phyloP scores from a whole-genome alignment of 805 yeast genomes.

The Saccharomyces jurei region DNA sequence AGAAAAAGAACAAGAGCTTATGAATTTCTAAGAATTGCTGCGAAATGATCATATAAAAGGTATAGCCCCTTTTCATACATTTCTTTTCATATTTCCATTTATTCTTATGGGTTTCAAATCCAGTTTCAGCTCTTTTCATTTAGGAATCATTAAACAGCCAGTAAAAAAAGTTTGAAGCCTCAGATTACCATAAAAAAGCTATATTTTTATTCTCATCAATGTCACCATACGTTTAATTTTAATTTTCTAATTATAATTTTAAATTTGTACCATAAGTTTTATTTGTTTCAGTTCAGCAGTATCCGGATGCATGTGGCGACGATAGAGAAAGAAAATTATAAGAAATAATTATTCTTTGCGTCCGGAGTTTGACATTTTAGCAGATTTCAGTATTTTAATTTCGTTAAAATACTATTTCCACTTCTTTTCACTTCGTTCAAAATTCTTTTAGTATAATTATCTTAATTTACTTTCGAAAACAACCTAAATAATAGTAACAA shows the following conservation, averaged over 20 bases:
- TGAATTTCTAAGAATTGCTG: not conserved
- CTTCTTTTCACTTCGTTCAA: not conserved
- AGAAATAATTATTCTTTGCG: not conserved
- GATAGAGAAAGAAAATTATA: not conserved
- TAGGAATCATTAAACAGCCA: not conserved
- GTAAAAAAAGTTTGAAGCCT: not conserved
- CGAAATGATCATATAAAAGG: not conserved
- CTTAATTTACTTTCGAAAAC: not conserved
- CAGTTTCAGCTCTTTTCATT: not conserved
- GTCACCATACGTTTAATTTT: not conserved
- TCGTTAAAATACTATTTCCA: not conserved
- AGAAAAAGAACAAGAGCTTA: not conserved
- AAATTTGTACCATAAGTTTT: not conserved
- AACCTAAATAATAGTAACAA: not conserved
- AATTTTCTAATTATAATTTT: not conserved
- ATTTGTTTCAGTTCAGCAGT: not conserved
- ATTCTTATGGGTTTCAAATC: not conserved
- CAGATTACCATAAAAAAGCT: not conserved
- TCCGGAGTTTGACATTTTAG: not conserved
- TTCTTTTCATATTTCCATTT: not conserved
- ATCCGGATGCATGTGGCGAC: not conserved
- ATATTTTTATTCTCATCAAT: not conserved
- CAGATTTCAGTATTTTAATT: not conserved
- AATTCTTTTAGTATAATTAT: not conserved
- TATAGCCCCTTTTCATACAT: not conserved